Evolutionary conservation across 2,329 filamentous ascomycete species (phyloP).

Genomic region (Scleromitrula shiraiana): DNA sequence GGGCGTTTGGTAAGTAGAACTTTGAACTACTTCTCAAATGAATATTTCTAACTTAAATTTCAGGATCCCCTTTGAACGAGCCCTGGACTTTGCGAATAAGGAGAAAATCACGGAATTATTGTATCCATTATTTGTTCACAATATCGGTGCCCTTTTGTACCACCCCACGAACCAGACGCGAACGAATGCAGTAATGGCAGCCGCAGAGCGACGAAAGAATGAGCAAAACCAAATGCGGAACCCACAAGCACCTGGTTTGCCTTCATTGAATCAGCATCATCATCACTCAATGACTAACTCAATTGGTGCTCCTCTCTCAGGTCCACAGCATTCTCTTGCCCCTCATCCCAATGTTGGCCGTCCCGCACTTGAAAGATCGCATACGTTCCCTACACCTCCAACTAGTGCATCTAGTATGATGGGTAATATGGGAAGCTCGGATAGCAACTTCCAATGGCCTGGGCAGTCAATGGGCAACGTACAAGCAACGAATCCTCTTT

Average conservation of each 20-base stretch:
- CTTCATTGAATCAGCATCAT: constrained; percentile 61
- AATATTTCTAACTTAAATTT: constrained; percentile 14
- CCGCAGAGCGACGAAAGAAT: constrained; percentile 68
- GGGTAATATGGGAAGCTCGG: constrained; percentile 61
- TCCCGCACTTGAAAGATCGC: constrained; percentile 72
- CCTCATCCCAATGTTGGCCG: constrained; percentile 67
- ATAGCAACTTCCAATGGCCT: constrained; percentile 73
- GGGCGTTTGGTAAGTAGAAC: constrained; percentile 75
- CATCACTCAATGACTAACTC: constrained; percentile 56
- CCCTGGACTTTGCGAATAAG: constrained; percentile 98
- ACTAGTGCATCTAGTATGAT: constrained; percentile 86
- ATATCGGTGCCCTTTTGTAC: constrained; percentile 88
- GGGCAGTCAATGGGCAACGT: constrained; percentile 51
- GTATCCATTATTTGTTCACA: constrained; percentile 95
- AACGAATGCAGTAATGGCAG: constrained; percentile 80
- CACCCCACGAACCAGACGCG: constrained; percentile 83
- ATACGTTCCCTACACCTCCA: constrained; percentile 90
- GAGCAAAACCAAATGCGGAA: constrained; percentile 58
- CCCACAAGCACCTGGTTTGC: constrained; percentile 48
- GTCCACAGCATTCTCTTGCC: constrained; percentile 42
- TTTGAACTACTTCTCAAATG: background rate
- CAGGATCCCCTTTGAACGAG: constrained; percentile 96
- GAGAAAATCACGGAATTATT: constrained; percentile 96
- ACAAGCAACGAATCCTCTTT: constrained; percentile 61
- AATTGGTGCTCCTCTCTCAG: constrained; percentile 43